Evolutionary conservation across 192 early-diverging fungal genomes (phyloP).

Genomic region (Coemansia sp.): DNA sequence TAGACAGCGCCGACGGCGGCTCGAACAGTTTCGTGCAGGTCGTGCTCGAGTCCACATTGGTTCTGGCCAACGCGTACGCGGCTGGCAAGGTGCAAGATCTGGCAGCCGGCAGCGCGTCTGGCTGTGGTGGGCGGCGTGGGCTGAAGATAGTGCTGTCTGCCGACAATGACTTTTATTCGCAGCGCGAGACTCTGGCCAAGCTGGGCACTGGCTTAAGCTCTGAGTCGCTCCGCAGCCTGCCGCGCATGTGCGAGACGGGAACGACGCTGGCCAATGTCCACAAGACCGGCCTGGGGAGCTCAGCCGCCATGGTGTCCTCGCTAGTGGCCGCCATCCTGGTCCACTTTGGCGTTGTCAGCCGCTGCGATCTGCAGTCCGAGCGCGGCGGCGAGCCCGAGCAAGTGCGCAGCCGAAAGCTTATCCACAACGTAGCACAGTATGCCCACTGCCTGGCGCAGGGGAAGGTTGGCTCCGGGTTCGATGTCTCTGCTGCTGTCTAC

Average conservation of each 20-base stretch:
- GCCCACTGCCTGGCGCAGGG: conserved; percentile 98
- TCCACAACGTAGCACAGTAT: conserved; percentile 89
- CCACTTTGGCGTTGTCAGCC: conserved; percentile 63
- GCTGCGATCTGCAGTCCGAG: conserved; percentile 9
- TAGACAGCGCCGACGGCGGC: conserved; percentile 27
- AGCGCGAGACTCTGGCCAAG: conserved; percentile 66
- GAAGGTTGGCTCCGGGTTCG: conserved; percentile 96
- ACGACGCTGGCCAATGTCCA: conserved; percentile 68
- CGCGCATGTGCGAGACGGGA: conserved; percentile 64
- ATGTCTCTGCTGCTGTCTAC: conserved; percentile 89
- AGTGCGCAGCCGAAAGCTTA: conserved; percentile 48
- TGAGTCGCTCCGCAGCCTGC: conserved; percentile 58
- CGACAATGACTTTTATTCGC: conserved; percentile 99
- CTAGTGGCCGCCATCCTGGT: conserved; percentile 76
- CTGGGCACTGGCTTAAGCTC: conserved; percentile 55
- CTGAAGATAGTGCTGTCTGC: conserved; percentile 78
- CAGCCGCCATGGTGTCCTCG: conserved; percentile 95
- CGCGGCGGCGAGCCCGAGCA: background rate
- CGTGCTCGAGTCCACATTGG: conserved; percentile 39
- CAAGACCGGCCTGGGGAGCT: conserved; percentile 97
- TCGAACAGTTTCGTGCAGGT: conserved; percentile 45
- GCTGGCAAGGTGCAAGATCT: conserved; percentile 7
- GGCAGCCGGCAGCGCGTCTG: background rate
- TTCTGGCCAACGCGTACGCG: conserved; percentile 18
- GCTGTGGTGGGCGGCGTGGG: conserved; percentile 23